Conservation (phyloP, 495 filamentous ascomycete genomes). For the Aspergillus leporis region DNA sequence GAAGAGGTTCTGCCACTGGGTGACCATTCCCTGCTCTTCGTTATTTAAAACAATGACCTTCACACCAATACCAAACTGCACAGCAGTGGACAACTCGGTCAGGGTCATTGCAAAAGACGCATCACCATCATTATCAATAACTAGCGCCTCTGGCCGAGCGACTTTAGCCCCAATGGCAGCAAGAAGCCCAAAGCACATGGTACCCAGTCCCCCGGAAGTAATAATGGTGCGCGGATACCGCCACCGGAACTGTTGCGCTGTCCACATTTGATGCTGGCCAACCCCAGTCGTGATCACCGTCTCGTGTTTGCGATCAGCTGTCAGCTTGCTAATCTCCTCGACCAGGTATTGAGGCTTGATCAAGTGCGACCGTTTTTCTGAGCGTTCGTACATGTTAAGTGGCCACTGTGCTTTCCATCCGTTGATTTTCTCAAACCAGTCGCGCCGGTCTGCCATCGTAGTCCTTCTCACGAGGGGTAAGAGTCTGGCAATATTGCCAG, state of each 20-base stretch:
- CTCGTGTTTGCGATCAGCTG: slow-evolving; percentile 68
- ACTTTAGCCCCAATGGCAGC: slow-evolving; percentile 94
- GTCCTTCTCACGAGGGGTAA: slow-evolving; percentile 61
- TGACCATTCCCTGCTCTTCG: slow-evolving; percentile 94
- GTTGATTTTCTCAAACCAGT: slow-evolving; percentile 86
- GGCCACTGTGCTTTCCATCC: slow-evolving; percentile 87
- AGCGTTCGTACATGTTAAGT: slow-evolving; percentile 66
- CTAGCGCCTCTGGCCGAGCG: slow-evolving; percentile 77
- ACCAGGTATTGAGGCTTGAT: slow-evolving; percentile 92
- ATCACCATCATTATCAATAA: slow-evolving; percentile 94
- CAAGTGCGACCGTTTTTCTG: slow-evolving; percentile 45
- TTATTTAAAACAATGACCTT: slow-evolving; percentile 94
- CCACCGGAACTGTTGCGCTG: slow-evolving; percentile 93
- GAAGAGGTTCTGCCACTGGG: slow-evolving; percentile 93
- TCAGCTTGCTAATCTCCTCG: slow-evolving; percentile 74
- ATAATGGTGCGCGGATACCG: slow-evolving; percentile 81
- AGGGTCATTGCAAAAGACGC: slow-evolving; percentile 97
- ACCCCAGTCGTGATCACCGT: slow-evolving; percentile 90
- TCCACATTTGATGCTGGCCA: slow-evolving; percentile 98
- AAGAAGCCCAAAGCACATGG: slow-evolving; percentile 93
- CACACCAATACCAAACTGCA: slow-evolving; percentile 88
- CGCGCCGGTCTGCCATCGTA: slow-evolving; percentile 61
- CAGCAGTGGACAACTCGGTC: slow-evolving; percentile 84
- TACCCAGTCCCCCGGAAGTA: slow-evolving; percentile 88
- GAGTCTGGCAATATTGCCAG: slow-evolving; percentile 68